Conservation (phyloP, 2,329 filamentous ascomycete genomes). For the Penicillium sp. region DNA sequence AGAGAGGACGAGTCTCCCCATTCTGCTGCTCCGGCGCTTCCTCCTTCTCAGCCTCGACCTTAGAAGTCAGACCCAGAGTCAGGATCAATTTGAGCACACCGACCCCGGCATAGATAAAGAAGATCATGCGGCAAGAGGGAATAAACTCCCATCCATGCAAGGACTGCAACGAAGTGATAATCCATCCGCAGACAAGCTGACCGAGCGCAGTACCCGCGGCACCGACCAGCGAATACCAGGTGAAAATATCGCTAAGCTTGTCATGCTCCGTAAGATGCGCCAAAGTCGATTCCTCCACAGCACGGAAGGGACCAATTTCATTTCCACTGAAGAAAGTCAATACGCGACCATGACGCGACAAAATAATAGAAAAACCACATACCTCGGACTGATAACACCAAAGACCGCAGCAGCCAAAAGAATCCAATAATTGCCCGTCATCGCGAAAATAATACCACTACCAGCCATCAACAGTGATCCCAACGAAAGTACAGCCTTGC, state of each 20-base stretch:
- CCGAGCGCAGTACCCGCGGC: slow-evolving; percentile 63
- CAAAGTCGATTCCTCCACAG: slow-evolving; percentile 65
- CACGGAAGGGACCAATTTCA: slow-evolving; percentile 67
- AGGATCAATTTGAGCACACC: slow-evolving; percentile 60
- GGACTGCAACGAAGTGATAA: slow-evolving; percentile 52
- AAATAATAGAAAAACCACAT: not conserved
- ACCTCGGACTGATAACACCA: slow-evolving; percentile 61
- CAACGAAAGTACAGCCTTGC: slow-evolving; percentile 54
- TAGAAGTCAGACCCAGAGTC: slow-evolving; percentile 50
- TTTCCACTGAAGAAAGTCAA: slow-evolving; percentile 46
- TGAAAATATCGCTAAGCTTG: slow-evolving; percentile 62
- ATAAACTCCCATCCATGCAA: slow-evolving; percentile 46
- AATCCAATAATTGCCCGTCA: slow-evolving; percentile 60
- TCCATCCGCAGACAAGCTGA: slow-evolving; percentile 60
- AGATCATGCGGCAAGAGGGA: slow-evolving; percentile 57
- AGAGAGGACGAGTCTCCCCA: slow-evolving; percentile 40
- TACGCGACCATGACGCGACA: not conserved
- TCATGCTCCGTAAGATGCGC: slow-evolving; percentile 59
- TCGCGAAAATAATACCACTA: slow-evolving; percentile 56
- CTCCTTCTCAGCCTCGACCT: slow-evolving; percentile 45
- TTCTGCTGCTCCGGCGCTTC: slow-evolving; percentile 23
- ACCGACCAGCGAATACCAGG: slow-evolving; percentile 61
- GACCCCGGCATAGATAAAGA: slow-evolving; percentile 57
- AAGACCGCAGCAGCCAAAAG: slow-evolving; percentile 59
- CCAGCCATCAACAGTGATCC: slow-evolving; percentile 59